Conservation (phyloP, 2,329 filamentous ascomycete genomes). For the Xylaria sp. region DNA sequence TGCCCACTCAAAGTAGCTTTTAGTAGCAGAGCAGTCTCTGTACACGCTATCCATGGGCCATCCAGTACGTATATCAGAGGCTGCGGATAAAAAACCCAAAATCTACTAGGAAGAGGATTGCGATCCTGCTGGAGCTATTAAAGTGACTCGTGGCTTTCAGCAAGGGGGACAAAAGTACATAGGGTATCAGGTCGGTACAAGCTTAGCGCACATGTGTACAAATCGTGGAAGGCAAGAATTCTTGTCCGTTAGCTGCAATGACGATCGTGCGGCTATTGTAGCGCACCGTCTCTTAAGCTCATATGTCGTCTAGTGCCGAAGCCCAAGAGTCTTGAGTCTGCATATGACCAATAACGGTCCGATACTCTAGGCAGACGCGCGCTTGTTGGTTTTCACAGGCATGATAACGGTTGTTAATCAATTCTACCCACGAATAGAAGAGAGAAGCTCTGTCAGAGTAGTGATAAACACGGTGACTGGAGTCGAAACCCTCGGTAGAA, state of each 20-base stretch:
- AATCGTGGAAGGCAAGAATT: neutral
- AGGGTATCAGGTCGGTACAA: neutral
- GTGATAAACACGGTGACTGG: neutral
- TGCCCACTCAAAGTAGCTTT: neutral
- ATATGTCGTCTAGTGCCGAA: conserved; percentile 27
- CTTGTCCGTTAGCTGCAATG: conserved; percentile 30
- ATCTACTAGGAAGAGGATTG: neutral
- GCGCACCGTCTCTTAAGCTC: conserved; percentile 24
- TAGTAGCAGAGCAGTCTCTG: neutral
- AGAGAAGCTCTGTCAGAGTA: neutral
- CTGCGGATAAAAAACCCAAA: neutral
- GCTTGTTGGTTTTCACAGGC: conserved; percentile 23
- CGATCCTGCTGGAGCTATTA: neutral
- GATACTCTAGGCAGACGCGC: conserved; percentile 35
- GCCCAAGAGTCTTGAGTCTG: conserved; percentile 7
- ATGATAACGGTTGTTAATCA: conserved; percentile 1
- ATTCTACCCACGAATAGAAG: neutral
- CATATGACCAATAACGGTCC: conserved; percentile 22
- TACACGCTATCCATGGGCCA: no score
- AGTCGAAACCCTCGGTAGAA: neutral
- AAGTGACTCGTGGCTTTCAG: neutral
- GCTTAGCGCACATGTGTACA: conserved; percentile 7
- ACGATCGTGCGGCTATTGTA: conserved; percentile 25
- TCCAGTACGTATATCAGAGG: neutral
- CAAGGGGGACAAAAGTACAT: neutral